These are phyloP conservation scores for Phytophthora uliginosa DNA, from an alignment of 352 stramenopile genomes.

Conservation along the genomic window DNA sequence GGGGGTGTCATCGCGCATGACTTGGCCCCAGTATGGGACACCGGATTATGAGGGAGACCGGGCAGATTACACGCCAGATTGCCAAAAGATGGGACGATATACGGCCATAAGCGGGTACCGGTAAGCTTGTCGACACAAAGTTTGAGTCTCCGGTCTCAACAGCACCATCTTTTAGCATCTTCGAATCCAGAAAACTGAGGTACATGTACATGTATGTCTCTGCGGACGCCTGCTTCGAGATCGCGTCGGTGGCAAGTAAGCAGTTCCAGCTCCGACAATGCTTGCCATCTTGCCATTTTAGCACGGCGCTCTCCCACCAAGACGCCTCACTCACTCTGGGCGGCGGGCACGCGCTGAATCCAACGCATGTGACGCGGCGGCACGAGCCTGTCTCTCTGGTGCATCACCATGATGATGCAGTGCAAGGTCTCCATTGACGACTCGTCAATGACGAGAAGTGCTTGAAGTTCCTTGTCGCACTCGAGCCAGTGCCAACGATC, in stretches of 20 bases:
- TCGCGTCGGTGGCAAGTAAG: neutral
- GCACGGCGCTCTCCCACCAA: neutral
- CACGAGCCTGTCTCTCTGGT: conserved; percentile 5
- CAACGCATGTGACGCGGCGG: conserved; percentile 11
- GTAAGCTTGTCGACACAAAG: neutral
- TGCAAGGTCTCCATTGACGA: conserved; percentile 1
- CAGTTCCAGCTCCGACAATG: neutral
- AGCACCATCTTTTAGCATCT: neutral
- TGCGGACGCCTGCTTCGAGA: neutral
- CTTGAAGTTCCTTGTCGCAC: conserved; percentile 39
- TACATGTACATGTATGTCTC: neutral
- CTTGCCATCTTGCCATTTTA: neutral
- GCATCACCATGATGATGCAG: conserved; percentile 1
- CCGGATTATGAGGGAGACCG: neutral
- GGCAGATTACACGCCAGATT: neutral
- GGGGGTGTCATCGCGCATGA: conserved; percentile 24
- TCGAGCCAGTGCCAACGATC: conserved; percentile 20
- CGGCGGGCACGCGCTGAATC: conserved; percentile 1
- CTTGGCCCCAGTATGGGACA: conserved; percentile 31
- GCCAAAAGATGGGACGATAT: conserved; percentile 24
- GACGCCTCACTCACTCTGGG: neutral
- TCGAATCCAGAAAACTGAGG: conserved; percentile 1
- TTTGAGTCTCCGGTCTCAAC: neutral
- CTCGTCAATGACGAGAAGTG: neutral
- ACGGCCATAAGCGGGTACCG: neutral